Base-by-base conservation (phyloP, 441 rosid genomes). In the Jatropha multifida region DNA sequence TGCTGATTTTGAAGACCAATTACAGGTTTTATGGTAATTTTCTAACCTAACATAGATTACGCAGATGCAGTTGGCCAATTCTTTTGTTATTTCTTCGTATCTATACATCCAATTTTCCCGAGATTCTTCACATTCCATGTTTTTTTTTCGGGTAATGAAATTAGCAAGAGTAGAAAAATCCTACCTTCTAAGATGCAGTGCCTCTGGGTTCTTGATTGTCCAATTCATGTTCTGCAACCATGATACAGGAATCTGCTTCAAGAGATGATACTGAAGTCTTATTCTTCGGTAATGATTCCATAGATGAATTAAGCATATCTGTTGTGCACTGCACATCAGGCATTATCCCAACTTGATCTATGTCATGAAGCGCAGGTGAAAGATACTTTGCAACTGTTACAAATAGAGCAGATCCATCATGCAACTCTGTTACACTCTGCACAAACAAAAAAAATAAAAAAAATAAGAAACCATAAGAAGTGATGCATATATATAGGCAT, bases 171-270 rank as follows among this genome's bases (percentile, higher is more conserved):
- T 46, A n/a, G 65, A 55, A 59, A 70, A 68, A 65, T 46, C 42
- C 20, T 74, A 20, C 40, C 75, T 76, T 55, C 85, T 80, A 89
- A 78, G 95, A 92, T 72, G 96, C 93, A 77, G 92, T 86, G 5
- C 92, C 95, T 74, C 79, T 79, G 27, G 89, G 83, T 38, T 81
- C 86, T 79, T 84, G 92, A 78, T 83, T 63, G 78, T 92, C 95
- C 81, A 94, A 82, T 81, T 90, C 89, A 69, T 90, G 95, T 79
- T 94, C 94, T 0, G 98, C 98, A 7, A 94, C 96, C 97, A 94
- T 78, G 78, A 94, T 86, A 77, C 97, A 94, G 5, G 94, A 88
- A 83, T 94, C 97, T 7, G 94, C 89, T 85, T 94, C 96, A 69
- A 94, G 88, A 17, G 93, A 83, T 2, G 89, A 83, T 69, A 73